phyloP scores from a whole-genome alignment of 805 yeast species.

The Zygotorulaspora chibaensis region DNA sequence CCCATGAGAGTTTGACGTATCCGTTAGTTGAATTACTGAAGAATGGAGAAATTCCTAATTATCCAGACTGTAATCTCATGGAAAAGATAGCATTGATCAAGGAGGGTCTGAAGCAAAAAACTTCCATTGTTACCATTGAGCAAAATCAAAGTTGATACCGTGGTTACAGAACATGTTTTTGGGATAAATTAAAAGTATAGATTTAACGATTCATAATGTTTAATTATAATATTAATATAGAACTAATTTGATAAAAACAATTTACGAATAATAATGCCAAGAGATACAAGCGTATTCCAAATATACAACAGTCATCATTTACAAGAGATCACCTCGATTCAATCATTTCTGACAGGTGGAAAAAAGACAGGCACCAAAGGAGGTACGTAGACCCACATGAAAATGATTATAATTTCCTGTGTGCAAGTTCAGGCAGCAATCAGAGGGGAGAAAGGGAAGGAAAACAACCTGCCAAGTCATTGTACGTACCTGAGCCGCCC shows the following conservation, averaged over 20 bases:
- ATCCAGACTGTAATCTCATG: conserved; percentile 42
- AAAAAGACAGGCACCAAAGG: no score
- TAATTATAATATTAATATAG: neutral
- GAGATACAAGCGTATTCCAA: no score
- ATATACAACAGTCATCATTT: no score
- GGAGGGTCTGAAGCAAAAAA: conserved; percentile 51
- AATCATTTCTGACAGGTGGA: no score
- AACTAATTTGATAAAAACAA: no score
- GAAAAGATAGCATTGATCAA: conserved; percentile 55
- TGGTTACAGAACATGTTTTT: neutral
- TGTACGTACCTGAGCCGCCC: neutral
- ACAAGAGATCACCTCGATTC: no score
- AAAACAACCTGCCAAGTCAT: neutral
- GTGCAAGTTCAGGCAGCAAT: neutral
- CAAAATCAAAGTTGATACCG: conserved; percentile 11
- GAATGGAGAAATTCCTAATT: conserved; percentile 45
- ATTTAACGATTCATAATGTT: conserved; percentile 7
- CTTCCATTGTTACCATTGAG: conserved; percentile 29
- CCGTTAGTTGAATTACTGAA: conserved; percentile 48
- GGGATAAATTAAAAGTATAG: neutral
- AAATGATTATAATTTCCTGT: no score
- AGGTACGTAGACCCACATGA: no score
- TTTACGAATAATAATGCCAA: no score
- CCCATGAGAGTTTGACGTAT: conserved; percentile 64
- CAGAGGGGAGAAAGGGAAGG: neutral